phyloP scores from a whole-genome alignment of 768 basidiomycete genomes.

The Podaxis rugospora region DNA sequence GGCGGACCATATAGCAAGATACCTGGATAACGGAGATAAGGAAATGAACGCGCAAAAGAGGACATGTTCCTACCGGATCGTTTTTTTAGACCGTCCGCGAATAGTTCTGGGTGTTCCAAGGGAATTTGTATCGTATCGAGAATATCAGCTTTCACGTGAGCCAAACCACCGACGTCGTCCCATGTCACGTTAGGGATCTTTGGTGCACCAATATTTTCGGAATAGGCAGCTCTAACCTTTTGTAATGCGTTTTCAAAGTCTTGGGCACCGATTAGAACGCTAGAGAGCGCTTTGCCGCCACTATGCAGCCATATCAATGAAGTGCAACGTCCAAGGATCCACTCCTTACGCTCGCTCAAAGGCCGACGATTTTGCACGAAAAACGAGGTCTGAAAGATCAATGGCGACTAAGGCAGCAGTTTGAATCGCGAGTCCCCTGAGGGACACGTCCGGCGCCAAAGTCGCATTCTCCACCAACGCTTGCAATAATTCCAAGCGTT shows the following conservation, averaged over 20 bases:
- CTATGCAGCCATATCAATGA: slow-evolving; percentile 14
- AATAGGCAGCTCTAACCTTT: slow-evolving; percentile 72
- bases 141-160: slow-evolving; percentile 85
- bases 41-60: neutral
- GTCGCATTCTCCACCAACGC: slow-evolving; percentile 33
- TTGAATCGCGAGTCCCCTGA: slow-evolving; percentile 71
- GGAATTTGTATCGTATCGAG: slow-evolving; percentile 95
- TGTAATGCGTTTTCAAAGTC: slow-evolving; percentile 75
- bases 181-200: slow-evolving; percentile 93
- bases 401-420: slow-evolving; percentile 87
- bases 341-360: slow-evolving; percentile 46
- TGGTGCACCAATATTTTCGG: slow-evolving; percentile 94
- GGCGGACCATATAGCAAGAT: slow-evolving; percentile 93
- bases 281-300: slow-evolving; percentile 24
- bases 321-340: neutral
- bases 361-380: slow-evolving; percentile 51
- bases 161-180: slow-evolving; percentile 96
- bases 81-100: slow-evolving; percentile 89
- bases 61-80: slow-evolving; percentile 64
- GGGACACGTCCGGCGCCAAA: slow-evolving; percentile 74
- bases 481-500: slow-evolving; percentile 60
- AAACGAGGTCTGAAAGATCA: slow-evolving; percentile 72
- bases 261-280: slow-evolving; percentile 41
- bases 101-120: slow-evolving; percentile 84
- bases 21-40: slow-evolving; percentile 38